phyloP scores from a whole-genome alignment of 208 protist genomes.

The Naegleria lovaniensis region DNA sequence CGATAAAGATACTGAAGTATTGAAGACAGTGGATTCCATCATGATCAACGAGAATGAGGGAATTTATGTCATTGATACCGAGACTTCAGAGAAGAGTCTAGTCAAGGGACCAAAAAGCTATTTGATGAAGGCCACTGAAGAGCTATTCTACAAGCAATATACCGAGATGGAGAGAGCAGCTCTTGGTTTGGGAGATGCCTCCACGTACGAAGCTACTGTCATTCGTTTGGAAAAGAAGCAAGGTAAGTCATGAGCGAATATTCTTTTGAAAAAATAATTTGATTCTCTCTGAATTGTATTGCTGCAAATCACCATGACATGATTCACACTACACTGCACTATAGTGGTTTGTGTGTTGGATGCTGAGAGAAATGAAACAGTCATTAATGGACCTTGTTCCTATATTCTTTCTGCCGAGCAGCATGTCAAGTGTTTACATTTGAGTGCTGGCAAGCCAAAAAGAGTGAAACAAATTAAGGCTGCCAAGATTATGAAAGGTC shows the following conservation, averaged over 20 bases:
- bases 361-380: slow-evolving; percentile 61
- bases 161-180: slow-evolving; percentile 52
- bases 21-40: slow-evolving; percentile 76
- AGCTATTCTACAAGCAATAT: slow-evolving; percentile 87
- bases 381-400: slow-evolving; percentile 83
- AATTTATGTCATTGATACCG: slow-evolving; percentile 87
- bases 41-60: slow-evolving; percentile 92
- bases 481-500: slow-evolving; percentile 82
- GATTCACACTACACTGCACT: too few relatives aligned
- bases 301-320: too few relatives aligned
- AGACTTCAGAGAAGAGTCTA: slow-evolving; percentile 71
- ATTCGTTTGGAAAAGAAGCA: not conserved
- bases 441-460: slow-evolving; percentile 85
- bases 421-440: slow-evolving; percentile 86
- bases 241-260: too few relatives aligned
- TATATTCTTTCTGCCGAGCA: slow-evolving; percentile 89
- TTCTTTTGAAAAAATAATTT: too few relatives aligned
- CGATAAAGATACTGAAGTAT: slow-evolving; percentile 68
- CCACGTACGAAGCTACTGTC: not conserved
- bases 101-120: slow-evolving; percentile 74
- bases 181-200: not conserved
- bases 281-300: too few relatives aligned
- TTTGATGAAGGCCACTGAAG: slow-evolving; percentile 83
- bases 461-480: slow-evolving; percentile 76
- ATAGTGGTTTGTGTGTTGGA: slow-evolving; percentile 28